Evolutionary conservation across 2,329 filamentous ascomycete genomes (phyloP).

Genomic region (Esteya vermicola): DNA sequence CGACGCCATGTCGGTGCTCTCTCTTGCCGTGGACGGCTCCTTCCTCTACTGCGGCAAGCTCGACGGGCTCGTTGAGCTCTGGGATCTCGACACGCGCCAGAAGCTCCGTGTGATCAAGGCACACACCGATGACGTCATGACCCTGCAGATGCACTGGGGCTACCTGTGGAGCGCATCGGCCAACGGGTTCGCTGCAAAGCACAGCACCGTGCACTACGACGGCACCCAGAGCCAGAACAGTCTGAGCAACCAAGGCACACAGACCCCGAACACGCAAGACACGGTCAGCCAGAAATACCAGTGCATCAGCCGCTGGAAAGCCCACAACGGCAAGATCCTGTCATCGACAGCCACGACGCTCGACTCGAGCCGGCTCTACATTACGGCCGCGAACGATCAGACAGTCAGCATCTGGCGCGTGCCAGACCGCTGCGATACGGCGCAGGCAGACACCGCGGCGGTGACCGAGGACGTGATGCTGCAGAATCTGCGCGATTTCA

Average conservation of each 20-base stretch:
- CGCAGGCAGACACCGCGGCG: slow-evolving; percentile 22
- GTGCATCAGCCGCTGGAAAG: slow-evolving; percentile 26
- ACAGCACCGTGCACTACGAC: slow-evolving; percentile 52
- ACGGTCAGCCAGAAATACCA: slow-evolving; percentile 38
- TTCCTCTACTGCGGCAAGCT: slow-evolving; percentile 87
- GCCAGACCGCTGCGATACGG: slow-evolving; percentile 23
- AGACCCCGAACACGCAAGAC: slow-evolving; percentile 30
- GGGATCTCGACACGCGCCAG: slow-evolving; percentile 92
- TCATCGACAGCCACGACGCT: slow-evolving; percentile 64
- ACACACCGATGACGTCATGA: slow-evolving; percentile 70
- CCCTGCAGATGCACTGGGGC: slow-evolving; percentile 72
- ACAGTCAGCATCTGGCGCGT: slow-evolving; percentile 82
- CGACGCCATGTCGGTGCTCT: slow-evolving; percentile 53
- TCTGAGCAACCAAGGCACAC: too few species aligned
- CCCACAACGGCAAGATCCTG: slow-evolving; percentile 76
- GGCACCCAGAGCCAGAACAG: too few species aligned
- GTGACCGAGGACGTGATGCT: slow-evolving; percentile 42
- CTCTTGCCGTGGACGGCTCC: slow-evolving; percentile 73
- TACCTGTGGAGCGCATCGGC: slow-evolving; percentile 79
- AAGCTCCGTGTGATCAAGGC: slow-evolving; percentile 75
- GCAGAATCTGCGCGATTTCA: slow-evolving; percentile 68
- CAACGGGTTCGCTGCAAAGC: slow-evolving; percentile 72
- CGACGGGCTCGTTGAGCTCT: slow-evolving; percentile 80
- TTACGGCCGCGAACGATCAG: slow-evolving; percentile 88
- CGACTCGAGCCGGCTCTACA: slow-evolving; percentile 65